Evolutionary conservation across 108 stramenopile genomes (phyloP).

Genomic region (Skeletonema marinoi): DNA sequence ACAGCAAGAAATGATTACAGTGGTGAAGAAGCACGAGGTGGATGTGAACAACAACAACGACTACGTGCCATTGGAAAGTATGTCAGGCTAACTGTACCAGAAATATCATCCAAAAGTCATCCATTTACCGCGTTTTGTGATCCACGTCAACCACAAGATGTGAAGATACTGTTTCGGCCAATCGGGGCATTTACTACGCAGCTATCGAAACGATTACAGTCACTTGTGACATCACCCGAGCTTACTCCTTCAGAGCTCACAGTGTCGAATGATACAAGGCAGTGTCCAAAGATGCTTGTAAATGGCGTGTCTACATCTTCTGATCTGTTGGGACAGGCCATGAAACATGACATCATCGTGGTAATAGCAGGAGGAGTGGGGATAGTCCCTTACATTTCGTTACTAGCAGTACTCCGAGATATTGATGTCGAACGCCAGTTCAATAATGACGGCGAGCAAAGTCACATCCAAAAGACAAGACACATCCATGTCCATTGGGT

Average conservation of each 20-base stretch:
- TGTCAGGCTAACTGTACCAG: slow-evolving; percentile 14
- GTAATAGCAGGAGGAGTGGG: slow-evolving; percentile 43
- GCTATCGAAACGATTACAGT: slow-evolving; percentile 9
- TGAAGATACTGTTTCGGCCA: slow-evolving; percentile 28
- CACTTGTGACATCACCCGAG: background rate
- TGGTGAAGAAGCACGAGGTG: background rate
- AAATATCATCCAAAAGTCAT: slow-evolving; percentile 26
- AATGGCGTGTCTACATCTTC: slow-evolving; percentile 14
- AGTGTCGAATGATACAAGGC: background rate
- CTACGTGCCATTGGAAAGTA: slow-evolving; percentile 18
- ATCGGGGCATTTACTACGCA: slow-evolving; percentile 17
- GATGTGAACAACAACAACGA: background rate
- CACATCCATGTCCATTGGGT: slow-evolving; percentile 28
- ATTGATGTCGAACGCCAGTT: too few species aligned
- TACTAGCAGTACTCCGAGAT: slow-evolving; percentile 1
- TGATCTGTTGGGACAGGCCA: slow-evolving; percentile 10
- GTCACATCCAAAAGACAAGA: background rate
- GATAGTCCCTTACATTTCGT: slow-evolving; percentile 31
- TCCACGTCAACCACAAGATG: background rate
- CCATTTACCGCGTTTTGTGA: slow-evolving; percentile 19
- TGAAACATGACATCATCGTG: slow-evolving; percentile 23
- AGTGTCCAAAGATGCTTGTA: slow-evolving; percentile 13
- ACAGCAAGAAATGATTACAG: background rate
- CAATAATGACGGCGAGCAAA: slow-evolving; percentile 1
- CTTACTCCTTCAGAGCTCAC: slow-evolving; percentile 1